Evolutionary conservation across 768 basidiomycete species (phyloP).

Genomic region (Suillus subalutaceus): DNA sequence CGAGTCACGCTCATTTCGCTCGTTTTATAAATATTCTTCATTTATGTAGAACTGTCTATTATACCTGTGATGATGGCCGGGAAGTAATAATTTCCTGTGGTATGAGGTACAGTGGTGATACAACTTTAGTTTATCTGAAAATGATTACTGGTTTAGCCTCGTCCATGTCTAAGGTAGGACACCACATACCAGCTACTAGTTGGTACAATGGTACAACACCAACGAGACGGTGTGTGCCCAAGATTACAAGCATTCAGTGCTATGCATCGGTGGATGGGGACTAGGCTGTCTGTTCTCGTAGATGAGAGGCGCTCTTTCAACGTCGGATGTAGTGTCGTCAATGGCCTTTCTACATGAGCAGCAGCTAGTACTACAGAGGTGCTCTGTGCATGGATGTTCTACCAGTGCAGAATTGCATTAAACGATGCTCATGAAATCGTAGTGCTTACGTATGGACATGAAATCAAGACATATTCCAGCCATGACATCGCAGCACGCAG

Average conservation of each 20-base stretch:
- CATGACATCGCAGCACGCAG: constrained; percentile 26
- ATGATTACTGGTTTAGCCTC: not conserved
- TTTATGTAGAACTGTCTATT: not conserved
- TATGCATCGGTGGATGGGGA: constrained; percentile 29
- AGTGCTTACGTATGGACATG: constrained; percentile 23
- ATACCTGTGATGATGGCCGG: not conserved
- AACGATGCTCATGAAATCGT: not conserved
- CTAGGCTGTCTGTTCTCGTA: constrained; percentile 23
- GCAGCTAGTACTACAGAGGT: constrained; percentile 22
- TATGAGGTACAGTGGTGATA: constrained; percentile 1
- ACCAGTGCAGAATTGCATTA: not conserved
- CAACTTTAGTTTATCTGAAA: not conserved
- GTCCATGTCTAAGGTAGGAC: not conserved
- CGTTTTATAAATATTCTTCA: not conserved
- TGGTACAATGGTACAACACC: not conserved
- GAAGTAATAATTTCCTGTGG: not conserved
- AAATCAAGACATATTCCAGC: constrained; percentile 28
- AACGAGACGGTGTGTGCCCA: not conserved
- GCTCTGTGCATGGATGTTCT: constrained; percentile 30
- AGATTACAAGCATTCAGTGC: not conserved
- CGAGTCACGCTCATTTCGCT: not conserved
- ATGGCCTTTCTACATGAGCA: constrained; percentile 13
- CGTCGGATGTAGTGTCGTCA: not conserved
- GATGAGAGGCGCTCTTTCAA: constrained; percentile 26
- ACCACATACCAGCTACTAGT: not conserved